These are phyloP conservation scores for Pseudogymnoascus sp. DNA, from an alignment of 2,329 filamentous ascomycete genomes.

Conservation along the genomic window DNA sequence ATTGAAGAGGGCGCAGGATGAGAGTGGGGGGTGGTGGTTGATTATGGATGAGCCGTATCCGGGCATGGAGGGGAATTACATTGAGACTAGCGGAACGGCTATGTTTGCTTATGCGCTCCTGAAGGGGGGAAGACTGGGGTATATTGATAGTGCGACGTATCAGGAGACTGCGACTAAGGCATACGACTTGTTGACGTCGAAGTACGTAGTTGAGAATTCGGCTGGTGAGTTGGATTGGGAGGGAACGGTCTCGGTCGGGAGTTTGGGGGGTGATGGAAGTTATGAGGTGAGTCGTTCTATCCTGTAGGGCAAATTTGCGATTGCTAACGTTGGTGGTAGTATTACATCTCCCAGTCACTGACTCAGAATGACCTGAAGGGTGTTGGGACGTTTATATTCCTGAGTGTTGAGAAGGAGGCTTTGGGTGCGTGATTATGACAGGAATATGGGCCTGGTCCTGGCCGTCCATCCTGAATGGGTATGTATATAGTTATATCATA, in stretches of 20 bases:
- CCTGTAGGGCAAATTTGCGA: background rate
- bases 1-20: slow-evolving; percentile 18
- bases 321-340: slow-evolving; percentile 13
- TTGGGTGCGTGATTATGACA: background rate
- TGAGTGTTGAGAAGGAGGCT: slow-evolving; percentile 17
- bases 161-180: slow-evolving; percentile 16
- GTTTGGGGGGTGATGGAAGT: slow-evolving; percentile 18
- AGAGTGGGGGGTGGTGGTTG: slow-evolving; percentile 34
- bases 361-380: slow-evolving; percentile 23
- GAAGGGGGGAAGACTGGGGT: slow-evolving; percentile 32
- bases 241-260: slow-evolving; percentile 21
- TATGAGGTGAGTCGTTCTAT: slow-evolving; percentile 18
- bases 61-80: slow-evolving; percentile 29
- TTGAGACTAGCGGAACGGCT: slow-evolving; percentile 32
- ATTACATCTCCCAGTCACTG: slow-evolving; percentile 19
- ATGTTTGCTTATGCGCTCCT: slow-evolving; percentile 36
- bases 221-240: slow-evolving; percentile 20
- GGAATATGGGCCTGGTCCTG: background rate
- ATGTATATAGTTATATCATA: background rate
- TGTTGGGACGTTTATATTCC: slow-evolving; percentile 22
- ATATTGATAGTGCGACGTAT: slow-evolving; percentile 21
- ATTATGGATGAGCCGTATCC: slow-evolving; percentile 25
- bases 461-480: background rate
- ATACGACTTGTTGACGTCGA: slow-evolving; percentile 19
- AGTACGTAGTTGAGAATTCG: background rate